phyloP scores from a whole-genome alignment of 768 basidiomycete species.

The Mycena leptocephala region DNA sequence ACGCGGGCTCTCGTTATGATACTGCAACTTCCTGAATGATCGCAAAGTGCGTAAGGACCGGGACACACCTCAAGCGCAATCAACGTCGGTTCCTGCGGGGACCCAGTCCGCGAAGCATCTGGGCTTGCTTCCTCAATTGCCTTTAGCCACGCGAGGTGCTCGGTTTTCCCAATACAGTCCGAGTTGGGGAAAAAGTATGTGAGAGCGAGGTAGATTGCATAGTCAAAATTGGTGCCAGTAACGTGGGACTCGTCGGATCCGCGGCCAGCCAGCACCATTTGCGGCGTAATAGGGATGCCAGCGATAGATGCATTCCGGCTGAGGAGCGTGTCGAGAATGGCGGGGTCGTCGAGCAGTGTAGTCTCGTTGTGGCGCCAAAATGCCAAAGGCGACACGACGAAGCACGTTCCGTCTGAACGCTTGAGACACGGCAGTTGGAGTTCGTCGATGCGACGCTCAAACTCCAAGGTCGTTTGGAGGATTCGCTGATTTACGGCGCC shows the following conservation, averaged over 20 bases:
- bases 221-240: constrained; percentile 68
- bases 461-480: constrained; percentile 73
- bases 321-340: constrained; percentile 73
- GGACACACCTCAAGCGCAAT: constrained; percentile 63
- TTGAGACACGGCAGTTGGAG: constrained; percentile 70
- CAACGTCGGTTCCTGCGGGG: constrained; percentile 56
- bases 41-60: constrained; percentile 12
- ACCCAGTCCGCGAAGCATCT: constrained; percentile 49
- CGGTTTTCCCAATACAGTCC: constrained; percentile 75
- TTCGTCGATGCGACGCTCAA: constrained; percentile 73
- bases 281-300: constrained; percentile 77
- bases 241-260: constrained; percentile 68
- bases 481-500: constrained; percentile 75
- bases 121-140: constrained; percentile 60
- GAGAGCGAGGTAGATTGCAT: constrained; percentile 80
- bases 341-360: constrained; percentile 65
- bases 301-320: constrained; percentile 71
- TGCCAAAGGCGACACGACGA: constrained; percentile 80
- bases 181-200: constrained; percentile 89
- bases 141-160: constrained; percentile 78
- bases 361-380: constrained; percentile 83
- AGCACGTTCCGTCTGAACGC: constrained; percentile 68
- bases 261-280: constrained; percentile 86
- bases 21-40: constrained; percentile 54
- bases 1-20: constrained; percentile 67